Percentiles rank a stretch among this genome's conserved stretches.
These are phyloP conservation scores for Dendrocalamus latiflorus DNA, from an alignment of 202 grass and related monocot genomes.

Conservation along the genomic window DNA sequence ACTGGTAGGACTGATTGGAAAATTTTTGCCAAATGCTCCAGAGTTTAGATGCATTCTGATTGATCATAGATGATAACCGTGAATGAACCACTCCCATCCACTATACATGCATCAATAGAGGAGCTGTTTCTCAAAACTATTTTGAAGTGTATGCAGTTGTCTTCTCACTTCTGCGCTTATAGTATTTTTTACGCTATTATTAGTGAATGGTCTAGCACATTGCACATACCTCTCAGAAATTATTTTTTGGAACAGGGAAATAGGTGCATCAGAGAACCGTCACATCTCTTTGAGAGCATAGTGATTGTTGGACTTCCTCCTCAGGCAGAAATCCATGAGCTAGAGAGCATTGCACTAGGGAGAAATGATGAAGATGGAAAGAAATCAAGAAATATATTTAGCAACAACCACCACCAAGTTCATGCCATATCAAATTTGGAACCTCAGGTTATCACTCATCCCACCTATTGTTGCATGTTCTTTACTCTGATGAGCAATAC, in stretches of 20 bases:
- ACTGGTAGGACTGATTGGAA: not conserved
- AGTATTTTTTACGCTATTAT: not conserved
- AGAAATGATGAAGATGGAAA: slow-evolving; percentile 67
- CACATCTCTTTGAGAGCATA: slow-evolving; percentile 87
- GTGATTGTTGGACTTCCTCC: slow-evolving; percentile 93
- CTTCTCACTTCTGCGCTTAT: not conserved
- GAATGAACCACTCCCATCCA: not conserved
- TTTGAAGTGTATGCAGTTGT: not conserved
- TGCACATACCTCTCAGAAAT: not conserved
- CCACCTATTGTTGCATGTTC: slow-evolving; percentile 1
- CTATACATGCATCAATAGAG: not conserved
- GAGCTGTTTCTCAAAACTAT: not conserved
- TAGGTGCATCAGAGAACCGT: slow-evolving; percentile 68
- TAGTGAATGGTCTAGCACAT: not conserved
- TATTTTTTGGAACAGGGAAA: slow-evolving; percentile 57
- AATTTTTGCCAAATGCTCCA: not conserved
- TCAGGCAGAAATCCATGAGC: slow-evolving; percentile 61
- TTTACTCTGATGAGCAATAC: not conserved
- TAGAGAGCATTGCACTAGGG: slow-evolving; percentile 61
- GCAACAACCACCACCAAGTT: slow-evolving; percentile 73
- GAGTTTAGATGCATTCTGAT: not conserved
- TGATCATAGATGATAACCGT: not conserved
- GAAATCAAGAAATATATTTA: slow-evolving; percentile 67
- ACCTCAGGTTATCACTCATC: slow-evolving; percentile 67
- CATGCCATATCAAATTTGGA: slow-evolving; percentile 84